Conservation (phyloP, 192 early-diverging fungal species). For the Chytriomyces sp. region DNA sequence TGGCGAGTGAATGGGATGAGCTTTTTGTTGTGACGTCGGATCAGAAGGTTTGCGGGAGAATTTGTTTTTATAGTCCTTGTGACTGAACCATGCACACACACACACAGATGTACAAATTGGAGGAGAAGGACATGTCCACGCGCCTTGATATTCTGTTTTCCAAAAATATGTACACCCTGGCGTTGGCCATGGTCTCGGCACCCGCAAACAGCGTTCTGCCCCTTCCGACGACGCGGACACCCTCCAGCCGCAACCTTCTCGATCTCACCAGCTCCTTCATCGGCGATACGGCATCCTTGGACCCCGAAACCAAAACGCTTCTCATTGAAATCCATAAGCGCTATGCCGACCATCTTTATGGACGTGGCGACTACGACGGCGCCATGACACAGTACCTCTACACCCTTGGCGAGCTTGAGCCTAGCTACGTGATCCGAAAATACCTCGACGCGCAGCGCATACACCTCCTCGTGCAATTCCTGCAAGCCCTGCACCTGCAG, state of each 20-base stretch:
- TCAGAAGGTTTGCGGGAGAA: slow-evolving; percentile 57
- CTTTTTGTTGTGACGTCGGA: slow-evolving; percentile 82
- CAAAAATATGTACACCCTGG: slow-evolving; percentile 86
- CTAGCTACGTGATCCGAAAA: slow-evolving; percentile 96
- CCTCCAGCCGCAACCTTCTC: background rate
- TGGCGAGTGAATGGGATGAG: slow-evolving; percentile 87
- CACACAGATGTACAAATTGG: slow-evolving; percentile 70
- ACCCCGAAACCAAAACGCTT: background rate
- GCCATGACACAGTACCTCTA: slow-evolving; percentile 91
- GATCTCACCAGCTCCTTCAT: background rate
- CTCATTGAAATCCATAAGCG: slow-evolving; percentile 87
- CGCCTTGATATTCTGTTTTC: slow-evolving; percentile 88
- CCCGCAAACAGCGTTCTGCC: slow-evolving; percentile 16
- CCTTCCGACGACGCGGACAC: background rate
- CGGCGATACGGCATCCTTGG: background rate
- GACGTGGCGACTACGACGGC: slow-evolving; percentile 72
- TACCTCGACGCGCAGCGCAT: slow-evolving; percentile 94
- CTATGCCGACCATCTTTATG: slow-evolving; percentile 94
- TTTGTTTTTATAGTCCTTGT: background rate
- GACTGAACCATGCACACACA: background rate
- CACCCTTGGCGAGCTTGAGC: slow-evolving; percentile 91
- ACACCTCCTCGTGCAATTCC: slow-evolving; percentile 82
- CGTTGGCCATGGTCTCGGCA: slow-evolving; percentile 75
- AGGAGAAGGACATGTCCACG: slow-evolving; percentile 85
- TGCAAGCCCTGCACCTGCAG: slow-evolving; percentile 82